Evolutionary conservation across 2,329 filamentous ascomycete genomes (phyloP), one percentile per base, ranked within the genome.

Genomic region (Xylogone sp.): DNA sequence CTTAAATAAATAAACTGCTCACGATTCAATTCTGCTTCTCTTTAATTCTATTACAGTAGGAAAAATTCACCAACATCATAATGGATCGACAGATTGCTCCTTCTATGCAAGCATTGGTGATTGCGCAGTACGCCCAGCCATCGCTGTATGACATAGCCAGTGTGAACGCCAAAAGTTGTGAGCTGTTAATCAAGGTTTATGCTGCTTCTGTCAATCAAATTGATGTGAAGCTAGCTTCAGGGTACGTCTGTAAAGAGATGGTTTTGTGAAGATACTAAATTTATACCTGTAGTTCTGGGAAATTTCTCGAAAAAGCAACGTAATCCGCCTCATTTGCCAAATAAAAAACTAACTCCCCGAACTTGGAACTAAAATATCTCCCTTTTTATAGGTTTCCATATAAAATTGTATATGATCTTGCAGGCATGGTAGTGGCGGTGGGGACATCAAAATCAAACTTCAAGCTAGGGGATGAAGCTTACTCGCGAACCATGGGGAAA

Each of bases 171-270:
- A 0, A 56, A 53, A 12, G 71, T 78, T 42, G 63, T 61, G 64
- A 77, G 1, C 65, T 78, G 1, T 58, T 78, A 3, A 67, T 73
- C 39, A 64, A 61, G 42, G 68, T 73, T 18, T 62, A 71, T 48
- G 70, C 70, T 3, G 70, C 70, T 1, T 69, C 68, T 45, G 62
- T 73, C 49, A 73, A 75, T 46, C 69, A 71, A 1, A 62, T 72
- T 2, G 71, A 74, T 54, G 61, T 72, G 12, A 31, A 31, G 27
- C 7, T 31, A 13, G 70, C 68, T 0, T 56, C 56, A n/a, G 72
- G 71, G 1, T 54, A 27, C 27, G 48, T 48, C 21, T 19, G 71
- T 43, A 13, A 62, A 12, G 8, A 8, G n/a, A n/a, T n/a, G n/a
- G n/a, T n/a, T n/a, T n/a, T n/a, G 27, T 13, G 13, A 8, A 31